These are phyloP conservation scores for Leptodontidium sp. DNA, from an alignment of 2,329 filamentous ascomycete genomes.

Conservation along the genomic window DNA sequence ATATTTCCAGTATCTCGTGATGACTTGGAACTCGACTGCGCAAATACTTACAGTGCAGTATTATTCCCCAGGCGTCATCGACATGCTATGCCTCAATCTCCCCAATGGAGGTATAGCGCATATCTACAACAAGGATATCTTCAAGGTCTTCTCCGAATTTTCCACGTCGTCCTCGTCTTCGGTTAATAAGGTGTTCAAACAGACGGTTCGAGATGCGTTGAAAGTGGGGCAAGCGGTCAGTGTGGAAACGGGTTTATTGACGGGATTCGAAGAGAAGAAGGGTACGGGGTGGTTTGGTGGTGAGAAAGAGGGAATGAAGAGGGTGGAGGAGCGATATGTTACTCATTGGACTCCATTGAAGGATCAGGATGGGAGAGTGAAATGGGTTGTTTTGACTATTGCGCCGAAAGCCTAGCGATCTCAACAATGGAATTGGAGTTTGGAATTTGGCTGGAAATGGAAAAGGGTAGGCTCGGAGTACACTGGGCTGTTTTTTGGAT, in stretches of 20 bases:
- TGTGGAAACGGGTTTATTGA: conserved; percentile 42
- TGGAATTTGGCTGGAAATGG: not conserved
- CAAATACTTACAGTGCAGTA: conserved; percentile 53
- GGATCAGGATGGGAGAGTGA: conserved; percentile 47
- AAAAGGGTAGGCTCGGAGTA: not conserved
- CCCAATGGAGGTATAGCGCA: conserved; percentile 46
- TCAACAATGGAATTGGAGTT: not conserved
- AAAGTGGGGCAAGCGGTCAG: conserved; percentile 40
- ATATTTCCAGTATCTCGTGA: conserved; percentile 49
- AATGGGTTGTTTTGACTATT: conserved; percentile 48
- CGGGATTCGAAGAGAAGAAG: conserved; percentile 39
- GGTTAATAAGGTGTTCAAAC: conserved; percentile 54
- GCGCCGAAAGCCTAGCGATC: conserved; percentile 37
- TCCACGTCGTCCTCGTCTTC: conserved; percentile 49
- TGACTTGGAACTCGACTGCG: conserved; percentile 45
- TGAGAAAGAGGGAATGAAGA: conserved; percentile 27
- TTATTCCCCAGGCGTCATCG: conserved; percentile 56
- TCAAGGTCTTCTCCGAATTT: conserved; percentile 61
- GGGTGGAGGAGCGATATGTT: conserved; percentile 42
- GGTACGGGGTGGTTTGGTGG: conserved; percentile 33
- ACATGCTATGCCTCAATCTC: conserved; percentile 55
- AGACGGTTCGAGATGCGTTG: conserved; percentile 51
- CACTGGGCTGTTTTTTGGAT: not conserved
- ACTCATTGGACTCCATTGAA: conserved; percentile 55
- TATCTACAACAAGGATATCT: conserved; percentile 59